Evolutionary conservation across 768 basidiomycete species (phyloP).

Genomic region (Lactarius vividus): DNA sequence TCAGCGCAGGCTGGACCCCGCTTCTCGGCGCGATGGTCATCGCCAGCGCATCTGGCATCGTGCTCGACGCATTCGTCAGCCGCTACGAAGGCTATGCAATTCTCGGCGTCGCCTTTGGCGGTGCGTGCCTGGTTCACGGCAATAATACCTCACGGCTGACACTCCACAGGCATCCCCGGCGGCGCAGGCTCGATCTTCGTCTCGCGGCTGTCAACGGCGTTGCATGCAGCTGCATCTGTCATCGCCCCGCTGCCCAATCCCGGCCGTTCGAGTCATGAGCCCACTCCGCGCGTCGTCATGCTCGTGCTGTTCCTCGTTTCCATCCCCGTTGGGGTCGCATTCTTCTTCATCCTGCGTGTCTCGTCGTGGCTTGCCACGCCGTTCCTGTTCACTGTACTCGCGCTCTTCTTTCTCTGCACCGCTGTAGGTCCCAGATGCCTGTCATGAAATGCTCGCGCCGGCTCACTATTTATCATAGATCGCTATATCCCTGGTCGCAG

Average conservation of each 20-base stretch:
- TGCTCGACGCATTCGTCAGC: constrained; percentile 86
- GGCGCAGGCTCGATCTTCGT: constrained; percentile 89
- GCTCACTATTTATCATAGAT: constrained; percentile 47
- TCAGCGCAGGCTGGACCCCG: constrained; percentile 86
- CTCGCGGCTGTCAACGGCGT: constrained; percentile 83
- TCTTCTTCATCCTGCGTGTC: constrained; percentile 59
- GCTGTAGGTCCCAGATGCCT: constrained; percentile 52
- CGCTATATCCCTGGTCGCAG: constrained; percentile 62
- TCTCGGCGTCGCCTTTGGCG: constrained; percentile 84
- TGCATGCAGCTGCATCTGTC: constrained; percentile 59
- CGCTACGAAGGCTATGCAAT: constrained; percentile 86
- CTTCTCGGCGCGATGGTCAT: constrained; percentile 89
- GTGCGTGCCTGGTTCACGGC: constrained; percentile 39
- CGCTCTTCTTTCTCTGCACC: constrained; percentile 67
- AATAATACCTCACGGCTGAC: neutral
- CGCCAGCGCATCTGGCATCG: constrained; percentile 83
- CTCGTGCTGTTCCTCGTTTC: constrained; percentile 70
- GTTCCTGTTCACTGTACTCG: constrained; percentile 63
- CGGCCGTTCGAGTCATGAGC: constrained; percentile 25
- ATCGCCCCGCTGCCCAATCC: constrained; percentile 25
- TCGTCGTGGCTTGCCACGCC: constrained; percentile 81
- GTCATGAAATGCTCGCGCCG: neutral
- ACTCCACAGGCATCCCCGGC: constrained; percentile 68
- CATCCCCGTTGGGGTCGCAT: constrained; percentile 75
- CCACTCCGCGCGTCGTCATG: constrained; percentile 53